Evolutionary conservation across 192 early-diverging fungal species (phyloP).

Genomic region (Entomortierella parvispora): DNA sequence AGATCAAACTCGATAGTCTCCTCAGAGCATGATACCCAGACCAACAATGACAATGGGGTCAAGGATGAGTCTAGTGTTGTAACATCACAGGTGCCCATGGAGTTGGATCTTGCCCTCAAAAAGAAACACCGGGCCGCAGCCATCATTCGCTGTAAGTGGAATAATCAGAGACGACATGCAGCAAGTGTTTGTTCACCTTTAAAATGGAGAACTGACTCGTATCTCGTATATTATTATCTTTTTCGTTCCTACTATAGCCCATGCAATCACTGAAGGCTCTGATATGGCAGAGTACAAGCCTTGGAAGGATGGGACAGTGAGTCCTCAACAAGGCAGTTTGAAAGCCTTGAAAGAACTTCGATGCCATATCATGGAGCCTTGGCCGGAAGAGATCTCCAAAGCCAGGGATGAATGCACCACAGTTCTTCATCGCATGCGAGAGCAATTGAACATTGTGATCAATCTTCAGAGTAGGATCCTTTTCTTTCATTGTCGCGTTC

Average conservation of each 20-base stretch:
- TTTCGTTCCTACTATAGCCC: slow-evolving; percentile 11
- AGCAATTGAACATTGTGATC: slow-evolving; percentile 50
- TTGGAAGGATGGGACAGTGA: slow-evolving; percentile 44
- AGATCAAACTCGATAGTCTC: not conserved
- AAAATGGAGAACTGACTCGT: no score
- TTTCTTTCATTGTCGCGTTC: no score
- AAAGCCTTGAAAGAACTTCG: slow-evolving; percentile 17
- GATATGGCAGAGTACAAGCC: slow-evolving; percentile 50
- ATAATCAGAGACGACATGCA: not conserved
- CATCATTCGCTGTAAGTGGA: slow-evolving; percentile 40
- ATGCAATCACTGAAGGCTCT: slow-evolving; percentile 32
- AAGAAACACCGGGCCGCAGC: slow-evolving; percentile 43
- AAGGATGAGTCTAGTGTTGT: not conserved
- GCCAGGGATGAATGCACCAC: slow-evolving; percentile 39
- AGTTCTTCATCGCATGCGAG: slow-evolving; percentile 49
- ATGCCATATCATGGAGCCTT: slow-evolving; percentile 39
- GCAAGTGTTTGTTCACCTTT: no score
- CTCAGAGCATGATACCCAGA: slow-evolving; percentile 1
- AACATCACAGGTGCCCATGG: not conserved
- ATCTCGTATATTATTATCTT: no score
- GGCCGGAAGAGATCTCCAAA: slow-evolving; percentile 35
- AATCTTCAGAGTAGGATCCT: slow-evolving; percentile 44
- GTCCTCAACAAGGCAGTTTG: slow-evolving; percentile 23
- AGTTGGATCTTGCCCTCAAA: slow-evolving; percentile 22
- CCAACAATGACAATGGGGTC: not conserved